These are phyloP conservation scores for Tetragonia tetragonoides DNA, from an alignment of 148 eudicot genomes.

Conservation along the genomic window DNA sequence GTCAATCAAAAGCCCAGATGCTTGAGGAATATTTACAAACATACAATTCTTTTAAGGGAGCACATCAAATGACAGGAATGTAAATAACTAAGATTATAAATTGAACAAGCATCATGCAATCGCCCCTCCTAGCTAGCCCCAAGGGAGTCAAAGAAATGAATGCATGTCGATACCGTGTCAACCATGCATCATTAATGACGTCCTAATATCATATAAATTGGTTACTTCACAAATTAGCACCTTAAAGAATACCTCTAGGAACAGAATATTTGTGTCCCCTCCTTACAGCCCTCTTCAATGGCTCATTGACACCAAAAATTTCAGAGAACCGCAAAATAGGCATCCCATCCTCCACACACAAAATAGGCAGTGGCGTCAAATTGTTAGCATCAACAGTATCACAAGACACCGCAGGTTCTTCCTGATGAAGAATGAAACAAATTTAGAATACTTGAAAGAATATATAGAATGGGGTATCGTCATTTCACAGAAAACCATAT, in stretches of 20 bases:
- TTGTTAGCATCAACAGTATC: slow-evolving; percentile 37
- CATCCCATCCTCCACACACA: slow-evolving; percentile 75
- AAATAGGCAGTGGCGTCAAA: slow-evolving; percentile 57
- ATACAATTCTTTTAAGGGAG: background rate
- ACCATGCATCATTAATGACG: background rate
- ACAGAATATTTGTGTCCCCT: slow-evolving; percentile 55
- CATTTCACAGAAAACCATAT: background rate
- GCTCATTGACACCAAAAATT: slow-evolving; percentile 81
- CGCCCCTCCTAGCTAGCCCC: background rate
- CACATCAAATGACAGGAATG: background rate
- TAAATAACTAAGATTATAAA: too few relatives aligned
- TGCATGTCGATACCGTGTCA: background rate
- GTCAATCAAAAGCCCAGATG: slow-evolving; percentile 8
- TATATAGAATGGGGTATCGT: background rate
- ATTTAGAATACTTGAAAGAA: slow-evolving; percentile 7
- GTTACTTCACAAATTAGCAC: background rate
- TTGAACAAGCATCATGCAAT: background rate
- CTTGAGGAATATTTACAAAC: background rate
- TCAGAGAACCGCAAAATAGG: slow-evolving; percentile 85
- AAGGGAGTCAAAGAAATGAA: background rate
- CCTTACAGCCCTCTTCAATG: slow-evolving; percentile 54
- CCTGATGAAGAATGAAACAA: slow-evolving; percentile 43
- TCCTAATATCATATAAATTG: background rate
- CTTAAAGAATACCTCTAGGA: slow-evolving; percentile 53
- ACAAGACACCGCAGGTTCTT: slow-evolving; percentile 36